Percentiles rank a stretch among this genome's conserved stretches.
Conservation (phyloP, 371 early-diverging fungal genomes). For the Blakeslea trispora region DNA sequence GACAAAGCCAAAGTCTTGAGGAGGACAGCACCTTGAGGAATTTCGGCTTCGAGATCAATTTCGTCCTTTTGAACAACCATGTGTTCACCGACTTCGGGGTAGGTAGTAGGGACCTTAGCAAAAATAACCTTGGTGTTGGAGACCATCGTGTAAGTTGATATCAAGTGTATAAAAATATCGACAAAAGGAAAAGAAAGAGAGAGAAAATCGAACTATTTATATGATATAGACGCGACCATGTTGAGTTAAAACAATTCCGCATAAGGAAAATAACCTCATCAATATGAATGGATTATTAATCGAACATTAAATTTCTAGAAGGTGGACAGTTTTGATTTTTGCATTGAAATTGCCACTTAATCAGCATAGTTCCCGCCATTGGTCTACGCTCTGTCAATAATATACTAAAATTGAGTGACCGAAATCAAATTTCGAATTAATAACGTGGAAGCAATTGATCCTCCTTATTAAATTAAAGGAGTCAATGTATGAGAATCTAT, state of each 20-base stretch:
- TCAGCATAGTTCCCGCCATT: not conserved
- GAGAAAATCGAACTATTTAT: not conserved
- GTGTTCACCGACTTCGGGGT: conserved; percentile 48
- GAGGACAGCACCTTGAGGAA: conserved; percentile 56
- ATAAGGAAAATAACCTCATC: not conserved
- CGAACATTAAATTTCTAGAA: not conserved
- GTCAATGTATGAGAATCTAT: too few species aligned
- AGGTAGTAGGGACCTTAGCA: conserved; percentile 44
- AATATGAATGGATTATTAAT: not conserved
- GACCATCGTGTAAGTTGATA: conserved; percentile 16
- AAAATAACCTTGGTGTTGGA: conserved; percentile 42
- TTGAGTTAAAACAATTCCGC: not conserved
- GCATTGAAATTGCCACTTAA: not conserved
- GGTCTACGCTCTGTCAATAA: not conserved
- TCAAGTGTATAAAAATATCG: not conserved
- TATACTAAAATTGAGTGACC: too few species aligned
- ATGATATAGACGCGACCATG: not conserved
- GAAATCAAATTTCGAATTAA: too few species aligned
- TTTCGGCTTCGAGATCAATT: conserved; percentile 45
- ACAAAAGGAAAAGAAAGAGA: not conserved
- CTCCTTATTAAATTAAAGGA: too few species aligned
- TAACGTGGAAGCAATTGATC: too few species aligned
- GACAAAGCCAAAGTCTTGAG: conserved; percentile 43
- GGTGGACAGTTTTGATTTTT: not conserved
- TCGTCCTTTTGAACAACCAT: conserved; percentile 46